Evolutionary conservation across 495 filamentous ascomycete species (phyloP), one percentile per base, ranked within the genome.

Genomic region (Xylaria palmicola): DNA sequence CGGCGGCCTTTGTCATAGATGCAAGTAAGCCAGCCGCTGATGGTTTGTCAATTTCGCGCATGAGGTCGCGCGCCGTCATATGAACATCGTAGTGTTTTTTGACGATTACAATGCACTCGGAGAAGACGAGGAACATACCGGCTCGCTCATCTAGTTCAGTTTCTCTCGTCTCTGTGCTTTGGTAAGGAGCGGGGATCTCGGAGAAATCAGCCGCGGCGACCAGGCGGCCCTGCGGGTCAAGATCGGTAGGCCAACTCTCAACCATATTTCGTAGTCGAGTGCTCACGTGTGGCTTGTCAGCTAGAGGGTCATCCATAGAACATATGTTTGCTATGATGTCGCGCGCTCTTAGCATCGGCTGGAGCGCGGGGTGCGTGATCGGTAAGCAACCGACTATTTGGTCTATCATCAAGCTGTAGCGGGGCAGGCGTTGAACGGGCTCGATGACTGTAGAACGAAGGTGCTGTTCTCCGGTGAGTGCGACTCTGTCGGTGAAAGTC

Each of bases 251-350:
- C 95, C 94, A 98, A 41, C 79, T 84, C 65, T 89, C 83, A 12
- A 96, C 84, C 62, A 93, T 80, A 36, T 87, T 85, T 55, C 86
- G 86, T 2, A 97, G 74, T 13, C 89, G 86, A 62, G 85, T 87
- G 13, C 89, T 81, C 49, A 90, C 79, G 66, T 89, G 86, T 3
- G 85, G 82, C 56, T 90, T 86, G 61, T 90, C 86, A 0, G 83
- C 82, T 24, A 83, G 73, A 0, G 84, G 78, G 27, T 85, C 85
- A 62, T 96, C 91, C 54, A 96, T 83, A 19, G 93, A 92, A 71
- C 94, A 99, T 39, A 99, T 98, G 34, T 94, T 92, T 17, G 92
- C 90, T 62, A 99, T 90, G 49, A 96, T 87, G 69, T 97, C 92
- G 60, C 92, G 81, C 9, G 94, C 92, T 68, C 90, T 90, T 22